Conservation (phyloP, 2,329 filamentous ascomycete genomes). For the Botryotinia narcissicola region DNA sequence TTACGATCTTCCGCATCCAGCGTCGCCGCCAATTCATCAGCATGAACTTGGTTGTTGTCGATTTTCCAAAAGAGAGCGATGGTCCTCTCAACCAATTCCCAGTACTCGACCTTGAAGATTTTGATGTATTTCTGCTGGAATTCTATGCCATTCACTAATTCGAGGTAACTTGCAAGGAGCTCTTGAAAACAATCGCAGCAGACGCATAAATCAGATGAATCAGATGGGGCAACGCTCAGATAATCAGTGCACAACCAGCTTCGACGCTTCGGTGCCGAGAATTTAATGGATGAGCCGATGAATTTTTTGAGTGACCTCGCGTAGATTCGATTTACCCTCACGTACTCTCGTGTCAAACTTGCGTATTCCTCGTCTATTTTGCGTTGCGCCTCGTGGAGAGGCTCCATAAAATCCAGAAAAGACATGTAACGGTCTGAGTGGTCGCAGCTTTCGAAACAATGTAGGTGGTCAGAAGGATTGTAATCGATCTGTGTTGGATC, state of each 20-base stretch:
- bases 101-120: neutral
- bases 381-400: too few relatives aligned
- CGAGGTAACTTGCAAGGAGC: neutral
- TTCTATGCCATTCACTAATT: accelerated
- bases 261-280: neutral
- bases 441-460: neutral
- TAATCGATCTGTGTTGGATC: neutral
- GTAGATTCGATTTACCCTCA: neutral
- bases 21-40: neutral
- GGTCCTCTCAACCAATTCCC: neutral
- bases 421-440: neutral
- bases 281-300: neutral
- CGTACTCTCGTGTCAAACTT: neutral
- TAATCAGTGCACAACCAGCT: too few relatives aligned
- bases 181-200: neutral
- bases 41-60: neutral
- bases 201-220: neutral
- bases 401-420: neutral
- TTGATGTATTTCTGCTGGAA: neutral
- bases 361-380: accelerated
- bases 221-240: too few relatives aligned
- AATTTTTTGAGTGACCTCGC: neutral
- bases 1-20: neutral
- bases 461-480: neutral
- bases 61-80: accelerated